These are phyloP conservation scores for Phytophthora pinifolia DNA, from an alignment of 352 stramenopile species.

Conservation along the genomic window DNA sequence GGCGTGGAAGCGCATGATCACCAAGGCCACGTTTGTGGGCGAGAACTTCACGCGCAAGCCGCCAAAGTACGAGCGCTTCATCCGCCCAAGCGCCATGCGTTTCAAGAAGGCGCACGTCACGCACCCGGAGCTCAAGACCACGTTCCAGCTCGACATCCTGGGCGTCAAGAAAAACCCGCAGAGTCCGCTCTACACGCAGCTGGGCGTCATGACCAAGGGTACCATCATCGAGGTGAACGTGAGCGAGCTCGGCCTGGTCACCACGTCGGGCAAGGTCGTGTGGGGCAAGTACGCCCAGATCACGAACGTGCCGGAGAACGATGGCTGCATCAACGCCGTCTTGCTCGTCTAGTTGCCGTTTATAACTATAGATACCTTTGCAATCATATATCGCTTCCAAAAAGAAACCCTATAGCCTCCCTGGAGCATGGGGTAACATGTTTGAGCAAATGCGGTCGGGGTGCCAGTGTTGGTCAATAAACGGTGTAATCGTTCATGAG, in stretches of 20 bases:
- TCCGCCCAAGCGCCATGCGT: constrained; percentile 97
- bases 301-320: constrained; percentile 99
- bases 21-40: constrained; percentile 98
- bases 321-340: constrained; percentile 99
- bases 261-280: constrained; percentile 99
- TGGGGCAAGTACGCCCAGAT: constrained; percentile 99
- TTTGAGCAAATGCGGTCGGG: neutral
- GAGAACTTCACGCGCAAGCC: constrained; percentile 99
- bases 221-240: constrained; percentile 99
- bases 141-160: constrained; percentile 99
- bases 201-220: constrained; percentile 99
- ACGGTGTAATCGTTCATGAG: constrained; percentile 11
- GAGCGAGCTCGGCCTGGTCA: constrained; percentile 98
- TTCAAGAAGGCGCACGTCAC: constrained; percentile 99
- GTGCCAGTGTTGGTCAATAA: neutral
- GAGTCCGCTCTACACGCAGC: constrained; percentile 95
- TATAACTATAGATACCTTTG: constrained; percentile 43
- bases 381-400: constrained; percentile 28
- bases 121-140: constrained; percentile 99
- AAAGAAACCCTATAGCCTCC: neutral
- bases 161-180: constrained; percentile 99
- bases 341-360: constrained; percentile 94
- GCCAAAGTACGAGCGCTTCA: constrained; percentile 99
- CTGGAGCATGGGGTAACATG: neutral
- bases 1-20: constrained; percentile 91